Conservation (phyloP, 306 rosid genomes). For the Delonix regia region DNA sequence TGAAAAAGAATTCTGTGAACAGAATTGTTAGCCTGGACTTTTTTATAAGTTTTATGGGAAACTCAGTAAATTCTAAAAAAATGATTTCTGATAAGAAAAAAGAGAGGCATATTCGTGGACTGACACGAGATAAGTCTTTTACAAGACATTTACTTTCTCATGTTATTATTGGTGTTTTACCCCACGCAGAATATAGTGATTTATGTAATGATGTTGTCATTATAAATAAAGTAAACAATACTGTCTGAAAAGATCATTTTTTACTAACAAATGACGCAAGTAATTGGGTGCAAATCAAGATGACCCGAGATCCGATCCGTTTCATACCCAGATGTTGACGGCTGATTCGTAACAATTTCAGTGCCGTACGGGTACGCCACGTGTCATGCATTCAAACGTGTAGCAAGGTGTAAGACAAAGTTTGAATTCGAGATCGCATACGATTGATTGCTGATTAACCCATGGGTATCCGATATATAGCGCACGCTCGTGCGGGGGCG, state of each 20-base stretch:
- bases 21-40: not conserved
- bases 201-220: no score
- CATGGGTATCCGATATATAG: not conserved
- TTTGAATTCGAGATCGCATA: not conserved
- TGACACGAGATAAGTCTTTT: no score
- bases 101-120: no score
- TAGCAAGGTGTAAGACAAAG: conserved; percentile 2
- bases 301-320: not conserved
- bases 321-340: not conserved
- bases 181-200: no score
- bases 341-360: not conserved
- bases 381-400: not conserved
- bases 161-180: no score
- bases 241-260: no score
- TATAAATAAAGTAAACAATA: no score
- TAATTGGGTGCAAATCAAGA: not conserved
- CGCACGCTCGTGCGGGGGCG: not conserved
- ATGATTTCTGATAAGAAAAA: no score
- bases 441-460: not conserved
- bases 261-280: not conserved
- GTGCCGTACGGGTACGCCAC: not conserved
- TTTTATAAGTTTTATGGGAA: not conserved
- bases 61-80: no score
- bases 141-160: no score
- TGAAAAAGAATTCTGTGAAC: not conserved